Evolutionary conservation across 345 rosid species (phyloP).

Genomic region (sweet orange (Citrus sinensis)): DVS_A1.0 CM039163.1:49411501-49412000

Average conservation of each 20-base stretch:
- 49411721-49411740: not conserved
- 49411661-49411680: not conserved
- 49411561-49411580: not conserved
- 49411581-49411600: not conserved
- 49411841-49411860: too few relatives aligned
- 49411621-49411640: not conserved
- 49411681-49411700: not conserved
- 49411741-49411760: not conserved
- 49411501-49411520: not conserved
- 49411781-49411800: not conserved
- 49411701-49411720: not conserved
- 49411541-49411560: not conserved
- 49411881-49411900: too few relatives aligned
- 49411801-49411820: not conserved
- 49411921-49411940: too few relatives aligned
- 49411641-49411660: not conserved
- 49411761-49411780: not conserved
- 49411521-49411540: not conserved
- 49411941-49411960: too few relatives aligned
- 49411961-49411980: not conserved
- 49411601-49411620: not conserved
- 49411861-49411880: too few relatives aligned
- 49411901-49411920: too few relatives aligned
- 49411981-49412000: not conserved
- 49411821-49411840: too few relatives aligned